These are phyloP conservation scores for Oenanthe sinensis DNA, from an alignment of 129 eudicot species.

Conservation along the genomic window DNA sequence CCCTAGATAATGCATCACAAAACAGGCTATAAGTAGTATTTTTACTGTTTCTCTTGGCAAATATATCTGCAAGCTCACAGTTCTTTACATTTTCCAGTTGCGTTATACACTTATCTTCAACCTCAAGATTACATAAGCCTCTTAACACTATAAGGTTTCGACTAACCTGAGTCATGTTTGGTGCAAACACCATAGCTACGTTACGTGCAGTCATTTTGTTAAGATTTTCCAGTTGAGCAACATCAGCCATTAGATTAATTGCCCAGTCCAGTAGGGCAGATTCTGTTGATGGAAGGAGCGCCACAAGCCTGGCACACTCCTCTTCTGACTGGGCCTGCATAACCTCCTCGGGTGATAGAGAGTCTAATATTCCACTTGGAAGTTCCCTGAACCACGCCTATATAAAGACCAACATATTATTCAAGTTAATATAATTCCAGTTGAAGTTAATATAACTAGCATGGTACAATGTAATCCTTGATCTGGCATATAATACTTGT, in stretches of 20 bases:
- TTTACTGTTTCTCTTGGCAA: not conserved
- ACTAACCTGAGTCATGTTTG: conserved; percentile 96
- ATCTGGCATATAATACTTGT: too few species aligned
- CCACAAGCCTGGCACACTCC: conserved; percentile 60
- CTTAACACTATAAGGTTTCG: not conserved
- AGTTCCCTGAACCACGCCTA: conserved; percentile 99
- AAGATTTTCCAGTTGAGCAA: conserved; percentile 63
- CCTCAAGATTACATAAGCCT: not conserved
- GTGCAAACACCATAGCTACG: conserved; percentile 93
- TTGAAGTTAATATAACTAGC: not conserved
- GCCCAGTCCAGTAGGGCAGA: conserved; percentile 92
- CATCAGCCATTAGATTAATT: conserved; percentile 88
- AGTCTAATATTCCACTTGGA: conserved; percentile 79
- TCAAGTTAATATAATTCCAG: not conserved
- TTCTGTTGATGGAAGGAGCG: conserved; percentile 78
- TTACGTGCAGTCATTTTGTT: conserved; percentile 97
- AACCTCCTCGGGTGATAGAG: conserved; percentile 66
- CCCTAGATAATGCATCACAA: not conserved
- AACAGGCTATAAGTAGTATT: not conserved
- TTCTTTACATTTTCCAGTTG: not conserved
- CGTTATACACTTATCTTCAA: not conserved
- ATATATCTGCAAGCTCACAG: not conserved
- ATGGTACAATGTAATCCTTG: too few species aligned
- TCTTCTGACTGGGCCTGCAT: conserved; percentile 94
- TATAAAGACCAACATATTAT: conserved; percentile 3